These are phyloP conservation scores for Aschersonia sp. DNA, from an alignment of 2,329 filamentous ascomycete species.

Conservation along the genomic window DNA sequence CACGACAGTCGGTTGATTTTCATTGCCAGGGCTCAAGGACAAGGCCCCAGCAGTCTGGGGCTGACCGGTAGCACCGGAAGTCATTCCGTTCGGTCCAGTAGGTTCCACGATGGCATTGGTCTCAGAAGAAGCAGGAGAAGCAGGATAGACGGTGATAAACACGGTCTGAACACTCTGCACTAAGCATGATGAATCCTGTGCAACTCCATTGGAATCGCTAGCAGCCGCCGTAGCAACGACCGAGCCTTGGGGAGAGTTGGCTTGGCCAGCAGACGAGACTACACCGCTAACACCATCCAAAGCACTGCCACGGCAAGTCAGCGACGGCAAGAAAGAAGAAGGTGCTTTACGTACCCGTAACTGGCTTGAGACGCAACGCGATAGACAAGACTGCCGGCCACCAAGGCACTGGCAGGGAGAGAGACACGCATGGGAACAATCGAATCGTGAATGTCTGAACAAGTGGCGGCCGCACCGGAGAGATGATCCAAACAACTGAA, in stretches of 20 bases:
- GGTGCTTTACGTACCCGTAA: constrained; percentile 16
- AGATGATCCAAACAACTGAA: constrained; percentile 2
- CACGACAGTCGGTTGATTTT: constrained; percentile 8
- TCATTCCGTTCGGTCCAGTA: constrained; percentile 8
- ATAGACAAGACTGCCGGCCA: constrained; percentile 19
- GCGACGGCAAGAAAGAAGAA: neutral
- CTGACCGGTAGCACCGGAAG: constrained; percentile 8
- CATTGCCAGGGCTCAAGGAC: constrained; percentile 7
- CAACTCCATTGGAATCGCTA: neutral
- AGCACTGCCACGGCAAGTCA: constrained; percentile 6
- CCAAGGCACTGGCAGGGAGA: constrained; percentile 19
- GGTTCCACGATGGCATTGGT: constrained; percentile 3
- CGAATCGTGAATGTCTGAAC: neutral
- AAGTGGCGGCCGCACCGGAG: neutral
- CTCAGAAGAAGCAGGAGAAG: constrained; percentile 9
- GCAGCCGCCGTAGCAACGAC: neutral
- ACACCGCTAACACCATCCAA: constrained; percentile 5
- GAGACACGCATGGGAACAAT: constrained; percentile 22
- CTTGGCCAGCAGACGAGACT: constrained; percentile 3
- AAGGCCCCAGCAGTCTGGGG: constrained; percentile 13
- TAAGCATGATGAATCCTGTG: constrained; percentile 21
- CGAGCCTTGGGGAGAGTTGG: neutral
- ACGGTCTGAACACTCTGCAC: constrained; percentile 26
- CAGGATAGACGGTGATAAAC: constrained; percentile 30
- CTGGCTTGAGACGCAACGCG: constrained; percentile 16